These are phyloP conservation scores for Nectriaceae sp. DNA, from an alignment of 2,329 filamentous ascomycete species.

Conservation along the genomic window DNA sequence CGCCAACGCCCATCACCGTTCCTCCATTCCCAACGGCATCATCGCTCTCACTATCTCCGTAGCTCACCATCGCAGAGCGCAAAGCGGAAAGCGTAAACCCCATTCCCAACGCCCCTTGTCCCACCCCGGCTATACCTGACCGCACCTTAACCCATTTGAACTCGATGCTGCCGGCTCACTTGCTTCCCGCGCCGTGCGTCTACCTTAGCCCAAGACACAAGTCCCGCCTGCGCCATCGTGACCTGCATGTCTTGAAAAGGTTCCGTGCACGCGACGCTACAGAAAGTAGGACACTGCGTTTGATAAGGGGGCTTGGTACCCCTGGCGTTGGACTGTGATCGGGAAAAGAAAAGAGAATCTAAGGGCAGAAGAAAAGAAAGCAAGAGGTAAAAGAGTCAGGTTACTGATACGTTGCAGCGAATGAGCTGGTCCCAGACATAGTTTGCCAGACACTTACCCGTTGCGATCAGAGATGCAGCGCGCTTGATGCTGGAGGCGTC, in stretches of 20 bases:
- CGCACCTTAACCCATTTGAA: too few relatives aligned
- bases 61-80: too few relatives aligned
- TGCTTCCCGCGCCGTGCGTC: neutral
- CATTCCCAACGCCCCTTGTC: neutral
- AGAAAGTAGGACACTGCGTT: too few relatives aligned
- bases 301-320: too few relatives aligned
- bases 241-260: neutral
- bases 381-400: neutral
- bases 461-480: neutral
- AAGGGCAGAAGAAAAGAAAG: neutral
- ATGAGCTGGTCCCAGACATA: neutral
- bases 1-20: neutral
- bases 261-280: neutral
- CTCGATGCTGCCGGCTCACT: neutral
- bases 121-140: neutral
- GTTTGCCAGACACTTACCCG: neutral
- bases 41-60: too few relatives aligned
- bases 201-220: neutral
- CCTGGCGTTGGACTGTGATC: too few relatives aligned
- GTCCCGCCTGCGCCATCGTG: neutral
- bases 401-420: neutral
- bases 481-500: neutral
- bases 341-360: too few relatives aligned
- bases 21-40: neutral
- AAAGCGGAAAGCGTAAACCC: neutral